A percentile compares a stretch with the other conserved stretches of the same genome.
Evolutionary conservation across 306 rosid genomes (phyloP).

Genomic region (Geum urbanum): DNA sequence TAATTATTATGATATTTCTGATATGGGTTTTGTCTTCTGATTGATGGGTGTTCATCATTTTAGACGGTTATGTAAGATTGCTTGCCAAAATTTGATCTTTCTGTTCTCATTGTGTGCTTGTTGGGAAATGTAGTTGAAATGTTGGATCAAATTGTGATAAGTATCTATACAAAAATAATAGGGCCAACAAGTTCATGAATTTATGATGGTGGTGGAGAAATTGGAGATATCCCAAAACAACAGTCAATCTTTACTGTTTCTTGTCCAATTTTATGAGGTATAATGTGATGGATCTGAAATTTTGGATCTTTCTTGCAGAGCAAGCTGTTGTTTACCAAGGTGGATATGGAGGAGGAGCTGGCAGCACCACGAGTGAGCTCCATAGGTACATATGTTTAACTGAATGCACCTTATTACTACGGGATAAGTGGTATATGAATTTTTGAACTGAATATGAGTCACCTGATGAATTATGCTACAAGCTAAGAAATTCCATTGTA

Average conservation of each 20-base stretch:
- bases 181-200: not conserved
- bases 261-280: not conserved
- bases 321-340: conserved; percentile 63
- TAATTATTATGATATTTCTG: conserved; percentile 4
- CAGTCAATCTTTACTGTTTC: not conserved
- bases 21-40: conserved; percentile 19
- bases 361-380: conserved; percentile 37
- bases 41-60: conserved; percentile 22
- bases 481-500: not conserved
- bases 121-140: not conserved
- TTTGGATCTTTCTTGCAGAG: conserved; percentile 40
- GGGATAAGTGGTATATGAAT: not conserved
- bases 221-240: not conserved
- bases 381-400: conserved; percentile 44
- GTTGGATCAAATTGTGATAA: not conserved
- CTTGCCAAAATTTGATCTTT: not conserved
- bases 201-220: not conserved
- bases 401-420: not conserved
- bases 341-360: conserved; percentile 54
- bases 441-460: not conserved
- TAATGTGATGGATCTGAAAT: conserved; percentile 2
- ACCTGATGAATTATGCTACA: not conserved
- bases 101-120: not conserved
- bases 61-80: not conserved
- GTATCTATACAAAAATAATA: not conserved